Base-by-base conservation (phyloP, 169 alveolate genomes). In the Plasmodium relictum region DNA sequence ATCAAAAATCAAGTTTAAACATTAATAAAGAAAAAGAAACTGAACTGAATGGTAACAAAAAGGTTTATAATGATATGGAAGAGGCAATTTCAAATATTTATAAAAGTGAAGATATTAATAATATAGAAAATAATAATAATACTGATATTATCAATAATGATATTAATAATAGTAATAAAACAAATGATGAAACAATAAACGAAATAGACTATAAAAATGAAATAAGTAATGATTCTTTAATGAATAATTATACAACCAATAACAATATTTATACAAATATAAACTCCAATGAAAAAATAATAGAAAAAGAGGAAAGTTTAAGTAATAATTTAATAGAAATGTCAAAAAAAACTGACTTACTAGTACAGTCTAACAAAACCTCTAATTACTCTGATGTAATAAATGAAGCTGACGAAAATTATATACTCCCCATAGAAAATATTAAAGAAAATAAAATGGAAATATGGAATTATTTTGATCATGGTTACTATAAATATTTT, bases 391-490 rank as follows among this genome's bases (percentile, higher is more conserved):
- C 83, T 14, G 24, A 59, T 39, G 16, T 41, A 12, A 71, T 50
- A 44, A 31, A 41, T 5, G n/a, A 52, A n/a, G 16, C 37, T 69
- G 76, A 69, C 6, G 52, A 56, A n/a, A 8, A 41, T 12, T 24
- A 31, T 31, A 10, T 6, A 8, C 22, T 73, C n/a, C 24, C 86
- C 31, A 8, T 52, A 6, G 24, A 10, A 18, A 52, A 42, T 41
- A 50, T 31, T 18, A 24, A 50, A n/a, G 24, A 73, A n/a, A 66
- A 59, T 48, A 74, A 56, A 45, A 63, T 20, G n/a, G 58, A 12
- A n/a, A 45, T 63, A 42, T 76, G 88, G 88, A 76, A 66, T 2
- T 6, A 65, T 20, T 76, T 76, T 48, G 88, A 76, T 20, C 76
- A 76, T 54, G 88, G 88, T 5, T 65, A 61, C 26, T 76, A 54